phyloP scores from a whole-genome alignment of 2,329 filamentous ascomycete species.

The Hymenoscyphus occultus region DNA sequence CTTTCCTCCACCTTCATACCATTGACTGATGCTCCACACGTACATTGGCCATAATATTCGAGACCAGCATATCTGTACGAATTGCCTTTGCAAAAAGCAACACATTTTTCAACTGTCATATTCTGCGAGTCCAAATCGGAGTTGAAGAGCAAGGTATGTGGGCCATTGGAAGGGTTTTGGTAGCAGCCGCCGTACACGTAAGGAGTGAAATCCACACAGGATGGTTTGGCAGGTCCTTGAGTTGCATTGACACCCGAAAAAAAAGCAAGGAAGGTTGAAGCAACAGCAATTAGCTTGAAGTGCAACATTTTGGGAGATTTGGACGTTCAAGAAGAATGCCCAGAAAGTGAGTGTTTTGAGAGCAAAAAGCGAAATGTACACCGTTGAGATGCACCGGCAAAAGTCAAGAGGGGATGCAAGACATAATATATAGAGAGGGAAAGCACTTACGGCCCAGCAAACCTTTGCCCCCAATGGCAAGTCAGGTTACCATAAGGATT shows the following conservation, averaged over 20 bases:
- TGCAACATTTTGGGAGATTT: slow-evolving; percentile 19
- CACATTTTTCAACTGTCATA: slow-evolving; percentile 38
- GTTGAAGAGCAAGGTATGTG: slow-evolving; percentile 33
- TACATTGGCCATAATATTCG: slow-evolving; percentile 35
- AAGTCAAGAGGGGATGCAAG: neutral
- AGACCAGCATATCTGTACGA: slow-evolving; percentile 38
- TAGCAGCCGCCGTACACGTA: slow-evolving; percentile 40
- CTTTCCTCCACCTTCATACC: slow-evolving; percentile 27
- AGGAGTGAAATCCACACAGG: slow-evolving; percentile 34
- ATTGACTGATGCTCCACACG: slow-evolving; percentile 38
- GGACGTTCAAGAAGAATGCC: neutral
- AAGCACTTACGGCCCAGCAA: neutral
- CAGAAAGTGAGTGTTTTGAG: neutral
- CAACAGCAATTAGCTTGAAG: slow-evolving; percentile 23
- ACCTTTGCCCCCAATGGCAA: neutral
- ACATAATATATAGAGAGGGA: slow-evolving; percentile 5
- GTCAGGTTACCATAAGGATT: neutral
- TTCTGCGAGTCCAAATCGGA: slow-evolving; percentile 32
- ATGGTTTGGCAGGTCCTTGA: slow-evolving; percentile 27
- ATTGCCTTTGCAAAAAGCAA: slow-evolving; percentile 40
- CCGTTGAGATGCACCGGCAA: slow-evolving; percentile 12
- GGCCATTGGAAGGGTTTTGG: slow-evolving; percentile 27
- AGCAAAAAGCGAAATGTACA: slow-evolving; percentile 6
- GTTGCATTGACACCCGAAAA: slow-evolving; percentile 27
- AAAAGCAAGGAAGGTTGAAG: slow-evolving; percentile 26